Percentiles rank a stretch among this genome's conserved stretches.
phyloP scores from a whole-genome alignment of 495 filamentous ascomycete species.

The Annulohypoxylon bovei region DNA sequence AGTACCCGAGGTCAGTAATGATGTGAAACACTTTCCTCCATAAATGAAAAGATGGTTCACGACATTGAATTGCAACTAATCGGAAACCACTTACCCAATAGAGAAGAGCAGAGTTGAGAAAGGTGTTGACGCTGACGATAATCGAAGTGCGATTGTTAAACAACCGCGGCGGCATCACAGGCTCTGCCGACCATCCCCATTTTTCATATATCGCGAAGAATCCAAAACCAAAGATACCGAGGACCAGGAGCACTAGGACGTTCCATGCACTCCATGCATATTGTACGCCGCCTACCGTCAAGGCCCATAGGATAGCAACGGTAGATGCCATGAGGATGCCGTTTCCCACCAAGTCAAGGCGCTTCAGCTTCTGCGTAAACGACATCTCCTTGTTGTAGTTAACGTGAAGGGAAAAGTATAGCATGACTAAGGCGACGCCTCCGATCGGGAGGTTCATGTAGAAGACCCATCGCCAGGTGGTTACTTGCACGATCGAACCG shows the following conservation, averaged over 20 bases:
- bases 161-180: conserved; percentile 38
- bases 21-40: background rate
- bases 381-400: conserved; percentile 27
- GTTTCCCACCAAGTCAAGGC: conserved; percentile 48
- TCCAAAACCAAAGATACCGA: conserved; percentile 39
- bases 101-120: conserved; percentile 19
- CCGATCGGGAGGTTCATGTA: conserved; percentile 27
- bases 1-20: background rate
- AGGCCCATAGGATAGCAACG: background rate
- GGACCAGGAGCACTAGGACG: conserved; percentile 41
- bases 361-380: conserved; percentile 19
- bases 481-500: conserved; percentile 64
- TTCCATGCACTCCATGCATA: conserved; percentile 46
- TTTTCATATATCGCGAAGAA: conserved; percentile 32
- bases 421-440: conserved; percentile 30
- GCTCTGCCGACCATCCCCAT: conserved; percentile 20
- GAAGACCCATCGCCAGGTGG: conserved; percentile 50
- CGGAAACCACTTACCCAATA: conserved; percentile 41
- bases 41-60: background rate
- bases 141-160: conserved; percentile 44
- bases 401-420: conserved; percentile 43
- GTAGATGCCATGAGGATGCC: conserved; percentile 40
- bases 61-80: background rate
- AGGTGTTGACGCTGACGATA: conserved; percentile 29
- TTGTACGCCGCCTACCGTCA: conserved; percentile 28